Evolutionary conservation across 2,329 filamentous ascomycete genomes (phyloP).

Genomic region (Mycosphaerella sp.): DNA sequence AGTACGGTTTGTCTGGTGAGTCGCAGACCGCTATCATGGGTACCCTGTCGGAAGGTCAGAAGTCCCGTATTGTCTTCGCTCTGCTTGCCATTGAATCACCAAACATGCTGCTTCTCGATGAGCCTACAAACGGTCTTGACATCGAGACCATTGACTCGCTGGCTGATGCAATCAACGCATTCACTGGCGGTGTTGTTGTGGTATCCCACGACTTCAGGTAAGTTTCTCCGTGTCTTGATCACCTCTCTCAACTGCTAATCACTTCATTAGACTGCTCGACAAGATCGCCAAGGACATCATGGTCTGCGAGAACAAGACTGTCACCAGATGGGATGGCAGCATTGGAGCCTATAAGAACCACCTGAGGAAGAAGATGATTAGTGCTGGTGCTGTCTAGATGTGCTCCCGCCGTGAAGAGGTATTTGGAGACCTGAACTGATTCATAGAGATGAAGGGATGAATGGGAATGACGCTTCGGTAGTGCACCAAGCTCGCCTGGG

Average conservation of each 20-base stretch:
- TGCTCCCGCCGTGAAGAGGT: neutral
- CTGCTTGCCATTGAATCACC: constrained; percentile 89
- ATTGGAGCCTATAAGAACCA: constrained; percentile 98
- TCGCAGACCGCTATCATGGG: constrained; percentile 96
- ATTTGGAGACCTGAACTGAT: neutral
- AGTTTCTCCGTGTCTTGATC: constrained; percentile 31
- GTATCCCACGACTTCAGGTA: constrained; percentile 99
- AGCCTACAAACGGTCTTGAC: constrained; percentile 98
- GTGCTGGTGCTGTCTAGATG: constrained; percentile 63
- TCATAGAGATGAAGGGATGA: constrained; percentile 4
- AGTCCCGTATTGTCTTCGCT: constrained; percentile 96
- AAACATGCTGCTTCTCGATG: constrained; percentile 97
- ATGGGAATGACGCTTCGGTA: constrained; percentile 1
- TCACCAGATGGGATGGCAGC: constrained; percentile 77
- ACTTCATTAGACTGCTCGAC: constrained; percentile 71
- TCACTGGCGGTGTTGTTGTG: constrained; percentile 91
- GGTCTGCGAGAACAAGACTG: constrained; percentile 97
- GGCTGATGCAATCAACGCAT: constrained; percentile 96
- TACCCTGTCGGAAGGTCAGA: constrained; percentile 94
- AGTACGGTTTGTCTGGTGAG: constrained; percentile 88
- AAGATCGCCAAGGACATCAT: constrained; percentile 99
- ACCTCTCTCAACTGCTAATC: constrained; percentile 30
- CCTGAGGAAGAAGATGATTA: constrained; percentile 98
- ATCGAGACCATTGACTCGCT: constrained; percentile 97
- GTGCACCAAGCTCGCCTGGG: constrained; percentile 7